Evolutionary conservation across 169 alveolate genomes (phyloP).

Genomic region (Babesia sp.): DNA sequence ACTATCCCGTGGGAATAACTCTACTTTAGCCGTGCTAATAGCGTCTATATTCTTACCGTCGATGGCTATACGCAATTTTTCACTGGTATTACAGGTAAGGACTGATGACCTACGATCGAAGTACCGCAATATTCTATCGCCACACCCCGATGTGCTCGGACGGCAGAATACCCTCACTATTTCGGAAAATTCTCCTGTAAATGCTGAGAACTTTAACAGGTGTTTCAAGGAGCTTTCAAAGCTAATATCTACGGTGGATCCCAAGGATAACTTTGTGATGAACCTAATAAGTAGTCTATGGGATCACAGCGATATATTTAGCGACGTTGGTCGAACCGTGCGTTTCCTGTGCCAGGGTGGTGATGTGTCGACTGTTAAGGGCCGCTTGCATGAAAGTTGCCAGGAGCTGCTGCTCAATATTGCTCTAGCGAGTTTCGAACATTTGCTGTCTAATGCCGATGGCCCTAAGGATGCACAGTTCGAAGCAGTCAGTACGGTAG

Average conservation of each 20-base stretch:
- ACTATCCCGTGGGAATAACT: background rate
- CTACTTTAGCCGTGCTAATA: slow-evolving; percentile 15
- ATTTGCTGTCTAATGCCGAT: background rate
- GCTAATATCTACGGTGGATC: background rate
- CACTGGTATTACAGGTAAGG: background rate
- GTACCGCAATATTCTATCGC: slow-evolving; percentile 14
- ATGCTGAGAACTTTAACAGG: background rate
- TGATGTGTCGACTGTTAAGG: background rate
- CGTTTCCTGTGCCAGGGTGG: slow-evolving; percentile 25
- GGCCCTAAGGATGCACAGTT: background rate
- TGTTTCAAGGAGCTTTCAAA: slow-evolving; percentile 7
- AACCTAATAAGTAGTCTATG: slow-evolving; percentile 22
- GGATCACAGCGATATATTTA: background rate
- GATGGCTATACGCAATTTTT: background rate
- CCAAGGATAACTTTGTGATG: background rate
- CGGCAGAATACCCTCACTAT: background rate
- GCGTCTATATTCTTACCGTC: slow-evolving; percentile 17
- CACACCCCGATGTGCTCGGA: slow-evolving; percentile 17
- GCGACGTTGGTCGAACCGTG: background rate
- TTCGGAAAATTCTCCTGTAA: background rate
- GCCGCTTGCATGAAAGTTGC: slow-evolving; percentile 1
- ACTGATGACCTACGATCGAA: slow-evolving; percentile 23
- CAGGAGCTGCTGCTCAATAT: slow-evolving; percentile 38
- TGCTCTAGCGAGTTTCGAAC: slow-evolving; percentile 23
- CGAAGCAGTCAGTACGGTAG: slow-evolving; percentile 18